phyloP scores from a whole-genome alignment of 805 yeast genomes.

The Yarrowia porcina region DNA sequence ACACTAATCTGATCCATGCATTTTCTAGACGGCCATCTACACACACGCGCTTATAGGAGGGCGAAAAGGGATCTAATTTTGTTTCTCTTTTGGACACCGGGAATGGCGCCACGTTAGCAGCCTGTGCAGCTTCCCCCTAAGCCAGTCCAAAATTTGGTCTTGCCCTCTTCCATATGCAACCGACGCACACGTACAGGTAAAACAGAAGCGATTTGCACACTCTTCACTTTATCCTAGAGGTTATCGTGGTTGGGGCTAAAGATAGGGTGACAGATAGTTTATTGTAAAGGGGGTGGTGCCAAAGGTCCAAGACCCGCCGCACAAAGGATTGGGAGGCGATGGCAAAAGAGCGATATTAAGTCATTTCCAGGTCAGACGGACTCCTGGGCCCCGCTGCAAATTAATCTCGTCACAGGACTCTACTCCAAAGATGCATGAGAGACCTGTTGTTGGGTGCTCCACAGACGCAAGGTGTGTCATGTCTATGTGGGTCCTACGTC shows the following conservation, averaged over 20 bases:
- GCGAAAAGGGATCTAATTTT: background rate
- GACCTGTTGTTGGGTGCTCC: conserved; percentile 20
- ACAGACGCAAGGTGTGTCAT: conserved; percentile 7
- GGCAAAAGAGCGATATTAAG: background rate
- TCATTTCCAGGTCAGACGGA: background rate
- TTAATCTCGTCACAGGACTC: background rate
- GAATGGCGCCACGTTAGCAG: background rate
- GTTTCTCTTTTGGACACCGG: no score
- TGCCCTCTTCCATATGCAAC: conserved; percentile 14
- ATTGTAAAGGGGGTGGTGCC: background rate
- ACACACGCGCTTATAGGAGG: background rate
- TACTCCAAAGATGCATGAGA: background rate
- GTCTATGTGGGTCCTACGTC: conserved; percentile 24
- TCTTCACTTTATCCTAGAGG: conserved; percentile 9
- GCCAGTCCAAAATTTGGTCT: background rate
- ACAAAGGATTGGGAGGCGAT: background rate
- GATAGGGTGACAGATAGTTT: conserved; percentile 19
- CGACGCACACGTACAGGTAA: background rate
- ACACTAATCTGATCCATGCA: background rate
- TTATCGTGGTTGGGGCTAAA: conserved; percentile 16
- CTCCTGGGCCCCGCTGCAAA: background rate
- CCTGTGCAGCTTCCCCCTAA: background rate
- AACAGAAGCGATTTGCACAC: conserved; percentile 3
- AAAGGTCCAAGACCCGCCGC: background rate
- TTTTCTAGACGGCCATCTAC: background rate